phyloP scores from a whole-genome alignment of 1,284 basidiomycete genomes.

The Tylopilus sp. region DNA sequence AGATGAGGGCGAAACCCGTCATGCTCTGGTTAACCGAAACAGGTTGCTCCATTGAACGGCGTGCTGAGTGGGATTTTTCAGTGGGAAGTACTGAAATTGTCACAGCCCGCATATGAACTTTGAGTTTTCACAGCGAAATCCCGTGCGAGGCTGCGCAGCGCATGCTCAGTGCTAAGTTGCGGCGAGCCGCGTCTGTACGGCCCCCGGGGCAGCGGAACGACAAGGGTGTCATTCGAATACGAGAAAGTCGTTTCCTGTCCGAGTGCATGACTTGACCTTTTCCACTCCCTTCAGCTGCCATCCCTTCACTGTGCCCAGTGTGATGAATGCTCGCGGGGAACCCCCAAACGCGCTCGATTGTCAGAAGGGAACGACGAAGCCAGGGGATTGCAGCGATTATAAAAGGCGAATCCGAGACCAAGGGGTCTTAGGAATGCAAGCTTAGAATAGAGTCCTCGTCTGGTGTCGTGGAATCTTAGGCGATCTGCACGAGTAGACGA shows the following conservation, averaged over 20 bases:
- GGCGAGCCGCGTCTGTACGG: constrained; percentile 45
- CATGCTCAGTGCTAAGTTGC: not conserved
- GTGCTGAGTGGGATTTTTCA: no score
- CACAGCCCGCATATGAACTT: no score
- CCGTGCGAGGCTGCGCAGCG: no score
- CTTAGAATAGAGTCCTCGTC: constrained; percentile 10
- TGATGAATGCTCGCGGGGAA: constrained; percentile 38
- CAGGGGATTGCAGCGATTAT: constrained; percentile 17
- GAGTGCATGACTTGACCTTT: constrained; percentile 41
- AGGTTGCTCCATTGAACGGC: no score
- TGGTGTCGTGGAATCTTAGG: constrained; percentile 8
- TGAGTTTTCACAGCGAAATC: no score
- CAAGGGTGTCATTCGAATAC: constrained; percentile 43
- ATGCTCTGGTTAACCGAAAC: no score
- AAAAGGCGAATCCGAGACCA: constrained; percentile 15
- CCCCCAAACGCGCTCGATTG: constrained; percentile 24
- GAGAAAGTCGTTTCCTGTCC: constrained; percentile 54
- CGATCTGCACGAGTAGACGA: no score
- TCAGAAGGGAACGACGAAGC: constrained; percentile 9
- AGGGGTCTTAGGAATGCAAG: constrained; percentile 17
- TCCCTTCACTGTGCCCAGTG: constrained; percentile 34
- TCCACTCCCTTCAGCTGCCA: constrained; percentile 39
- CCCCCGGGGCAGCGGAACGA: constrained; percentile 43
- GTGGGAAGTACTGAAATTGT: no score
- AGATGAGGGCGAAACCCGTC: no score